Base-by-base conservation (phyloP, 352 stramenopile species). In the Globisporangium cederbergense region DNA sequence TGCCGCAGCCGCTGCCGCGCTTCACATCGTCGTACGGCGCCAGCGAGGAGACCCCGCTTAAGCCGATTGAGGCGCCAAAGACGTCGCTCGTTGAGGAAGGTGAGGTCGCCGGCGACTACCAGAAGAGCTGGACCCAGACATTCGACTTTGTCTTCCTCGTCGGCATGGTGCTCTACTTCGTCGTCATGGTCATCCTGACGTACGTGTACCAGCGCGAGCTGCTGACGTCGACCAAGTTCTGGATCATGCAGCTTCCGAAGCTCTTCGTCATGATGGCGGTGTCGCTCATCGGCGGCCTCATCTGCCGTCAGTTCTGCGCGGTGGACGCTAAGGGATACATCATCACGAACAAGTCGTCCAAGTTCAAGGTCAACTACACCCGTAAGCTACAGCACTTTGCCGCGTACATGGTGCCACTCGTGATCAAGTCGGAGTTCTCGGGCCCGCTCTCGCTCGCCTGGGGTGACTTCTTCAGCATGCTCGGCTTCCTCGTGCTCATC, bases 291-390 rank as follows among this genome's bases (percentile, higher is more conserved):
- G 86, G 86, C 11, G 86, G 86, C 4, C 73, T 93, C 32, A 78
- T 95, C 52, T 95, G 86, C 61, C 82, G 84, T n/a, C 73, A 73
- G 60, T 93, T 87, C 66, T 95, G 86, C 57, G 78, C 83, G 34
- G 86, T 95, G 1, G 84, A 95, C 59, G 78, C 86, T 32, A 82
- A 83, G 56, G 86, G 84, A 10, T 95, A 95, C 74, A 89, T 95
- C 55, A 89, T 95, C 70, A 95, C 86, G 32, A 89, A 92, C 70
- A 88, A 85, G 69, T 87, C 73, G 63, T 95, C 86, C 32, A 74
- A 61, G 38, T 95, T 95, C 77, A 95, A 95, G 70, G 86, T 95
- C 60, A 95, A 95, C 76, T 95, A 95, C 77, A 95, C 86, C 8
- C 81, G 86, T 20, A 95, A 95, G 73, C 67, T 95, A 47, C 84